Evolutionary conservation across 164 flowering plant genomes (phyloP), one percentile per base, ranked within the genome.

Genomic region (Stephania japonica): DNA sequence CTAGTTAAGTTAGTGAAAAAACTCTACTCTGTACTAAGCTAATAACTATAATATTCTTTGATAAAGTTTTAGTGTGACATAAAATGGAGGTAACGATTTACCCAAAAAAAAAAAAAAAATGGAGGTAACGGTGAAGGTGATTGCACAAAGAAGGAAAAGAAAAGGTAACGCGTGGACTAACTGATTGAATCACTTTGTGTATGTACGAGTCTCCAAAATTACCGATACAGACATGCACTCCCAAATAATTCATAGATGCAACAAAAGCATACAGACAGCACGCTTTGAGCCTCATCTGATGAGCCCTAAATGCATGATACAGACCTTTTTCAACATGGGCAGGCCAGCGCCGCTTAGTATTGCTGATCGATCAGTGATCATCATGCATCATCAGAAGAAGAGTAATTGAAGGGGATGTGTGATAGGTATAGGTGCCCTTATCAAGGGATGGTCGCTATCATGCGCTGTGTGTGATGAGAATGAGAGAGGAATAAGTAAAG

Each of bases 401-500:
- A n/a, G n/a, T n/a, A n/a, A 32, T 32, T 32, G 38, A 32, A 32
- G 38, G 38, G 38, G 38, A 32, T 32, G 38, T 32, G 38, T 32
- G 38, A 4, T 32, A 32, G 38, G 38, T 2, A 0, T 32, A 32
- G 27, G 11, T 66, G n/a, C 42, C 32, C 42, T 25, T 25, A 32
- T 27, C 18, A 67, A 67, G 47, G 24, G 49, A 18, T 42, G 23
- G 70, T 67, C 70, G 13, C 70, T 67, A 67, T 67, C 70, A 41
- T 67, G 70, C 50, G 70, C 70, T 42, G 70, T 41, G 50, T 26
- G 70, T 6, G 44, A 1, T 32, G 2, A 1, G 38, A 32, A n/a
- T n/a, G 38, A 32, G 38, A 32, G 1, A 32, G 4, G 2, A 32
- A 32, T 32, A 32, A 32, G 38, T 0, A 4, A 32, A 32, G 38